These are phyloP conservation scores for Blastocystis sp. DNA, from an alignment of 352 stramenopile genomes.

Conservation along the genomic window DNA sequence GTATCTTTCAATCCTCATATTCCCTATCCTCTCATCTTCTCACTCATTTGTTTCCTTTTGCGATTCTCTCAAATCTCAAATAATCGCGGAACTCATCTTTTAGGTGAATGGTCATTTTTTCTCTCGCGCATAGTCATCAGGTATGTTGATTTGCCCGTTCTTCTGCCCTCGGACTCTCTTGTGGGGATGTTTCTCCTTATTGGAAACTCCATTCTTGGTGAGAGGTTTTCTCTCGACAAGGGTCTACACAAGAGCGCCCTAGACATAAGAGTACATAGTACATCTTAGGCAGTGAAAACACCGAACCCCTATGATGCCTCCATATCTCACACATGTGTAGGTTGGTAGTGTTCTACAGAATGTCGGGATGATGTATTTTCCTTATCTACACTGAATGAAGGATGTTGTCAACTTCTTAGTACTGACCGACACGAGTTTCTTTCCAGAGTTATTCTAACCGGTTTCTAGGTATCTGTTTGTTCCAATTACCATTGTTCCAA, in stretches of 20 bases:
- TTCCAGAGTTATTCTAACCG: background rate
- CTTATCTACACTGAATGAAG: conserved; percentile 10
- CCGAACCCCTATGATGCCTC: conserved; percentile 23
- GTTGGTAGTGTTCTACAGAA: background rate
- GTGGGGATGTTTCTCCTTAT: conserved; percentile 6
- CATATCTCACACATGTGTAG: conserved; percentile 43
- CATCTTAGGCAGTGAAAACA: conserved; percentile 19
- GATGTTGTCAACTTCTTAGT: background rate
- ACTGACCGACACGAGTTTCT: background rate
- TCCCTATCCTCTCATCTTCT: background rate
- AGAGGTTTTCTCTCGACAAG: background rate
- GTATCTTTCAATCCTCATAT: background rate
- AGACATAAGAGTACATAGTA: conserved; percentile 36
- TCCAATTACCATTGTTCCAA: too few species aligned
- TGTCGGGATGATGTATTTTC: background rate
- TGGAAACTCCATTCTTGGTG: conserved; percentile 5
- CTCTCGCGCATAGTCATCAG: background rate
- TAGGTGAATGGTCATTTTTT: background rate
- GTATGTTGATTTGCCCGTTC: background rate
- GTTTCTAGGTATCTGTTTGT: background rate
- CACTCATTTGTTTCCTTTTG: background rate
- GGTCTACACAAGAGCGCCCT: background rate
- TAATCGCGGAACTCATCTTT: background rate
- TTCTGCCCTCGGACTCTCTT: background rate
- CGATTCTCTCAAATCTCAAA: background rate